Evolutionary conservation across 306 rosid species (phyloP), one percentile per base, ranked within the genome.

Genomic region (Glycine latifolia): DNA sequence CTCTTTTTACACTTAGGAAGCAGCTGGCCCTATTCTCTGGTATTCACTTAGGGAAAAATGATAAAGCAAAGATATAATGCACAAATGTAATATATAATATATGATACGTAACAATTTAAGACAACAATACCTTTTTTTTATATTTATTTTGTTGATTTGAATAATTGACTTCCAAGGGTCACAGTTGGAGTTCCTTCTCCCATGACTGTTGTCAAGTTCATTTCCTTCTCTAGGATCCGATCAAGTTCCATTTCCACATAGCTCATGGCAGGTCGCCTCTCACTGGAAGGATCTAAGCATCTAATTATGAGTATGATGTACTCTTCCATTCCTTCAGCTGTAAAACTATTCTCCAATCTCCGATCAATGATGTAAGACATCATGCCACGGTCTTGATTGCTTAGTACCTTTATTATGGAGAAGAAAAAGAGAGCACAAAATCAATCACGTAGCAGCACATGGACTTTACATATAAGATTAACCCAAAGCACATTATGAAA

Each of bases 181-280:
- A 94, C 97, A 7, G 86, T 84, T 47, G 91, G 90, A 17, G 95
- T 90, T 85, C 90, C 95, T 92, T 91, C 97, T 54, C 98, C 98
- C 97, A 86, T 91, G 63, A 92, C 67, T 69, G 97, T 89, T 52
- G 98, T 94, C 86, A 94, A 87, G 84, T 87, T 92, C 86, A 75
- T 82, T 87, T 94, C 98, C 86, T 89, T 92, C 79, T 94, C 97
- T 10, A 76, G 78, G 75, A 94, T 92, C 59, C 97, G 83, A 26
- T 90, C 94, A 47, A 94, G 92, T 85, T 94, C 97, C 90, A 20
- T 87, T 56, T 87, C 90, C 77, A 91, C 98, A 76, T 88, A 67
- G 87, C 91, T 90, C 95, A 92, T 92, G 10, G 78, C 47, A 0
- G 97, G 97, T 76, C 97, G 79, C 60, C 97, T 85, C 85, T 94